A percentile compares a stretch with the other conserved stretches of the same genome.
Evolutionary conservation across 768 basidiomycete genomes (phyloP).

Genomic region (Amanita exitialis): DNA sequence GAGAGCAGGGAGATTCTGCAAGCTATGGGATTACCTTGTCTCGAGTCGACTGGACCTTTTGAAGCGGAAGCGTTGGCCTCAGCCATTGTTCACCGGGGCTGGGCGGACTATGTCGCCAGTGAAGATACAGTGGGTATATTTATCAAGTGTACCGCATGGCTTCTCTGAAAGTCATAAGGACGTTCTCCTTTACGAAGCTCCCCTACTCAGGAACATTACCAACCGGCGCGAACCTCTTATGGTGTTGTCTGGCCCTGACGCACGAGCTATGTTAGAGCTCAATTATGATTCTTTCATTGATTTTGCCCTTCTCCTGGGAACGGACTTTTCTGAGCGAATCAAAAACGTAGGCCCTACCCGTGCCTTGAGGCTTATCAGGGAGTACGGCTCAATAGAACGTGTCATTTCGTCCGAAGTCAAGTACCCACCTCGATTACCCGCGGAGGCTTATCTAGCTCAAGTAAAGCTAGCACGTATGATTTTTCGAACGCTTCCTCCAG

Average conservation of each 20-base stretch:
- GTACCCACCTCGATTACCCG: conserved; percentile 38
- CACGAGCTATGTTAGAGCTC: conserved; percentile 51
- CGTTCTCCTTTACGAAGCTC: conserved; percentile 74
- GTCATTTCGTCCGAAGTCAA: conserved; percentile 43
- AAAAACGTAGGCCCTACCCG: conserved; percentile 70
- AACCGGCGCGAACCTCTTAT: conserved; percentile 47
- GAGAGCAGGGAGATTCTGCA: conserved; percentile 60
- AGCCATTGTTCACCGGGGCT: conserved; percentile 60
- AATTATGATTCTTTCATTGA: conserved; percentile 58
- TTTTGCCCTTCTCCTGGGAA: conserved; percentile 81
- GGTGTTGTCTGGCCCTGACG: conserved; percentile 50
- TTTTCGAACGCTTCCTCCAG: conserved; percentile 56
- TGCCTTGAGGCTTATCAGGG: conserved; percentile 67
- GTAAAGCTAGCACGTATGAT: conserved; percentile 52
- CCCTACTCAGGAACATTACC: conserved; percentile 72
- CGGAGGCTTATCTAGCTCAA: conserved; percentile 50
- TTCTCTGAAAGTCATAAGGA: conserved; percentile 33
- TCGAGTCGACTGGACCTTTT: conserved; percentile 56
- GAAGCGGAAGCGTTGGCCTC: conserved; percentile 87
- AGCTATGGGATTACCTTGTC: conserved; percentile 77
- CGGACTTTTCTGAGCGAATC: conserved; percentile 84
- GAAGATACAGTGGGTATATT: conserved; percentile 68
- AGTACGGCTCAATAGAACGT: conserved; percentile 63
- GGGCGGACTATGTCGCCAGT: conserved; percentile 82
- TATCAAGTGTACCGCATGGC: conserved; percentile 1